Conservation (phyloP, 148 eudicot genomes). For the Dysphania ambrosioides region DNA sequence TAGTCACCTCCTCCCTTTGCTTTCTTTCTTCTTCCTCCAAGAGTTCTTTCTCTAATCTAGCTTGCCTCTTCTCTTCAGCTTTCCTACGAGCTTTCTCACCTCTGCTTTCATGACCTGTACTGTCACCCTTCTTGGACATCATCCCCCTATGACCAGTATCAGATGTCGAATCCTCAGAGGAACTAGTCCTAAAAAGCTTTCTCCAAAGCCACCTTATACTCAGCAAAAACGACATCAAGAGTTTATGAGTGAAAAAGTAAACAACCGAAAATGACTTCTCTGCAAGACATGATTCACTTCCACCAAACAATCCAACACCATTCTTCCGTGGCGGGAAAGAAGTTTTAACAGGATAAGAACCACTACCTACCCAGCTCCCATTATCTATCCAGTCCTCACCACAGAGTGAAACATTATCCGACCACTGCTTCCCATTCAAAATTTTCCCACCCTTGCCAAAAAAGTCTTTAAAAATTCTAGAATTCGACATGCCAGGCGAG, state of each 20-base stretch:
- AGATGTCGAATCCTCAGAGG: slow-evolving; percentile 56
- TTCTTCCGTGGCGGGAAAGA: slow-evolving; percentile 43
- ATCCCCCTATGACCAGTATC: slow-evolving; percentile 52
- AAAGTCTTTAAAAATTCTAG: slow-evolving; percentile 79
- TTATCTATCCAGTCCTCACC: slow-evolving; percentile 85
- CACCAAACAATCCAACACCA: slow-evolving; percentile 44
- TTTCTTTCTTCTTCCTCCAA: slow-evolving; percentile 93
- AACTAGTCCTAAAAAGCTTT: slow-evolving; percentile 68
- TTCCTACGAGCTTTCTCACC: slow-evolving; percentile 95
- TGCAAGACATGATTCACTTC: slow-evolving; percentile 57
- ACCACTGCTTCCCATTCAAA: slow-evolving; percentile 70
- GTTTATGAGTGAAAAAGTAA: slow-evolving; percentile 48
- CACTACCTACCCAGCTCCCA: slow-evolving; percentile 64
- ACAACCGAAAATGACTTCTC: slow-evolving; percentile 62
- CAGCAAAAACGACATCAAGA: slow-evolving; percentile 44
- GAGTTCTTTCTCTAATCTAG: slow-evolving; percentile 89
- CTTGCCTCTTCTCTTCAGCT: slow-evolving; percentile 97
- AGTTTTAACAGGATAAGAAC: slow-evolving; percentile 54
- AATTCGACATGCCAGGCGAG: slow-evolving; percentile 57
- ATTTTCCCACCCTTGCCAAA: slow-evolving; percentile 87
- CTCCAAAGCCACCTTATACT: slow-evolving; percentile 70
- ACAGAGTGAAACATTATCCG: slow-evolving; percentile 66
- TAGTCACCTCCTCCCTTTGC: slow-evolving; percentile 96
- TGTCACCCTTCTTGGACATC: slow-evolving; percentile 59
- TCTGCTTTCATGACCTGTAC: slow-evolving; percentile 63